A percentile compares a stretch with the other conserved stretches of the same genome.
Evolutionary conservation across 2,329 filamentous ascomycete genomes (phyloP).

Genomic region (Scedosporium dehoogii): DNA sequence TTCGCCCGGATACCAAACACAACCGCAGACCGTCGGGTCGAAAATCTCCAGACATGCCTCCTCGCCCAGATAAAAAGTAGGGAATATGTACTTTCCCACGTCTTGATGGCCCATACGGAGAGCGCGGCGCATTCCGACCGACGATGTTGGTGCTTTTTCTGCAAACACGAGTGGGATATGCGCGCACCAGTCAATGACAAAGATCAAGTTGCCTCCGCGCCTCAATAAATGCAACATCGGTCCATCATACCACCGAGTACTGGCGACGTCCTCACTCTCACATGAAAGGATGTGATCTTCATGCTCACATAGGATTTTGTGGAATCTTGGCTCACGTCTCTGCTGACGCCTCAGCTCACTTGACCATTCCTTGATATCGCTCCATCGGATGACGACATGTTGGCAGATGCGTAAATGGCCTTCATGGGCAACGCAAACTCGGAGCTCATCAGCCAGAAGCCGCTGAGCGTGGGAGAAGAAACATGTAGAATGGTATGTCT

Average conservation of each 20-base stretch:
- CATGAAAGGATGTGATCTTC: background rate
- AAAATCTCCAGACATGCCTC: background rate
- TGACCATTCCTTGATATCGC: background rate
- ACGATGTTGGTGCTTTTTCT: too few species aligned
- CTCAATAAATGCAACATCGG: background rate
- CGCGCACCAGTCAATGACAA: too few species aligned
- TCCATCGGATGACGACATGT: background rate
- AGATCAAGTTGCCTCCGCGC: background rate
- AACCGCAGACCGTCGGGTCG: background rate
- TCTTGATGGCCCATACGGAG: background rate
- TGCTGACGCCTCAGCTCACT: background rate
- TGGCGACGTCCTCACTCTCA: background rate
- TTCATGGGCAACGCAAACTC: background rate
- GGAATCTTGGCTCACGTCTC: background rate
- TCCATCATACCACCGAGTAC: background rate
- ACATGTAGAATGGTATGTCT: background rate
- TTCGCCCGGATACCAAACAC: background rate
- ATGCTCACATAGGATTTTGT: background rate
- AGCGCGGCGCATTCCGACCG: background rate
- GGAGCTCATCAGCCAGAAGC: too few species aligned
- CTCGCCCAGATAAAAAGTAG: background rate
- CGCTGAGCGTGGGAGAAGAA: background rate
- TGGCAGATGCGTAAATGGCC: background rate
- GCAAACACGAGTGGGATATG: too few species aligned
- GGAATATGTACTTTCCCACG: background rate